Evolutionary conservation across 2,329 filamentous ascomycete species (phyloP).

Genomic region (Tolypocladium guangdongense): DNA sequence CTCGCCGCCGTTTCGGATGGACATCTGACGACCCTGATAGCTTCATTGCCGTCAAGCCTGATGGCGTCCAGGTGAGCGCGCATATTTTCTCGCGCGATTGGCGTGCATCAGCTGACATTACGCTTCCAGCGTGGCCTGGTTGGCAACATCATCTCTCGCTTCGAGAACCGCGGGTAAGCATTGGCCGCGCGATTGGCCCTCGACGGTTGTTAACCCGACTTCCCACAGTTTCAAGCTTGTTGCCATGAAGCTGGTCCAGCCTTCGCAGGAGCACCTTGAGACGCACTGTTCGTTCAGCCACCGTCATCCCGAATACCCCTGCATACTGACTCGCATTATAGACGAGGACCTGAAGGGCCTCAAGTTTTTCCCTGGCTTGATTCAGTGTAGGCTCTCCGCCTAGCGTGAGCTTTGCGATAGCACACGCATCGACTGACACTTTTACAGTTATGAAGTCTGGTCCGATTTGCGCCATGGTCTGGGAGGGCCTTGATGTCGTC

Average conservation of each 20-base stretch:
- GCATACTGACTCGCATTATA: conserved; percentile 22
- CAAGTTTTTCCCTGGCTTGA: conserved; percentile 82
- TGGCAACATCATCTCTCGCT: conserved; percentile 94
- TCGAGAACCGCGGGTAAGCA: conserved; percentile 84
- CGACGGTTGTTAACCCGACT: not conserved
- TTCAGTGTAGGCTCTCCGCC: conserved; percentile 57
- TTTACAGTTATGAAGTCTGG: conserved; percentile 83
- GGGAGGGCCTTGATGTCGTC: conserved; percentile 97
- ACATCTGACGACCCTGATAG: conserved; percentile 36
- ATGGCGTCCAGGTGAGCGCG: conserved; percentile 83
- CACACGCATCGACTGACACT: conserved; percentile 3
- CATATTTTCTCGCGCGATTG: not conserved
- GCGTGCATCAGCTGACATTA: conserved; percentile 9
- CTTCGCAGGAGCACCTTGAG: conserved; percentile 92
- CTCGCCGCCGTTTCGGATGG: conserved; percentile 1
- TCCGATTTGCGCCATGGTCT: conserved; percentile 98
- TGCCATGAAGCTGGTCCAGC: conserved; percentile 89
- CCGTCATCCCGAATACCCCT: conserved; percentile 1
- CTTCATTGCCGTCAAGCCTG: conserved; percentile 99
- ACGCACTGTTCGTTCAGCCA: conserved; percentile 61
- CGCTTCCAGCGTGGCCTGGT: conserved; percentile 76
- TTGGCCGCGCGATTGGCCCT: not conserved
- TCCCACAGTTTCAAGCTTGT: conserved; percentile 81
- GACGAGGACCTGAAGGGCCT: conserved; percentile 79
- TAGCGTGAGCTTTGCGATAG: not conserved